phyloP scores from a whole-genome alignment of 192 early-diverging fungal species.

The Pecoramyces ruminantium region DNA sequence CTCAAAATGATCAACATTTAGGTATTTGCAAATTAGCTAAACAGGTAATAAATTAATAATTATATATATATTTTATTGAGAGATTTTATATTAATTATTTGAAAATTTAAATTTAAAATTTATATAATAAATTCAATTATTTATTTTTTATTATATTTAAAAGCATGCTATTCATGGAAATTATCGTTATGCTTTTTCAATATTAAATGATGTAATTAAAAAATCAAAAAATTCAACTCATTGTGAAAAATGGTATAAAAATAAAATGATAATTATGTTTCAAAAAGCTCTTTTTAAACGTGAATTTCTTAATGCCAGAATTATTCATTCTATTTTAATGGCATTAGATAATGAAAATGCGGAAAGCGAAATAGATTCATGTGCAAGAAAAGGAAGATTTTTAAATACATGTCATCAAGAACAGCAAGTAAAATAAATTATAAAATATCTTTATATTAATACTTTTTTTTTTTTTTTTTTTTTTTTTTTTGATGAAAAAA shows the following conservation, averaged over 20 bases:
- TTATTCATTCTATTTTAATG: neutral
- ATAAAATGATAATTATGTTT: neutral
- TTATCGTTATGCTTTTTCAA: neutral
- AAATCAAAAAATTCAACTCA: neutral
- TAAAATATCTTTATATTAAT: no score
- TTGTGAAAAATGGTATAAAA: neutral
- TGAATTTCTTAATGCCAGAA: neutral
- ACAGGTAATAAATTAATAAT: neutral
- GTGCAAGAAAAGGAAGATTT: neutral
- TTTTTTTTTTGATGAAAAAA: no score
- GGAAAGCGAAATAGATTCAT: neutral
- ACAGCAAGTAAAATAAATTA: neutral
- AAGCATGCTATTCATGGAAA: neutral
- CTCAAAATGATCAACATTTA: neutral
- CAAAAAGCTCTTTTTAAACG: neutral
- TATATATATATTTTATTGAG: no score
- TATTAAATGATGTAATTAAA: neutral
- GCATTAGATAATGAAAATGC: neutral
- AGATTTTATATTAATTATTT: no score
- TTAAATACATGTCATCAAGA: neutral
- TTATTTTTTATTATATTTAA: no score
- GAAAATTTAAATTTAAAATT: no score
- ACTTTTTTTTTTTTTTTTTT: no score
- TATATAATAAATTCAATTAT: no score
- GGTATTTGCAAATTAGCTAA: neutral